Evolutionary conservation across 805 yeast species (phyloP), one percentile per base, ranked within the genome.

Genomic region (Blastobotrys terrestris): DNA sequence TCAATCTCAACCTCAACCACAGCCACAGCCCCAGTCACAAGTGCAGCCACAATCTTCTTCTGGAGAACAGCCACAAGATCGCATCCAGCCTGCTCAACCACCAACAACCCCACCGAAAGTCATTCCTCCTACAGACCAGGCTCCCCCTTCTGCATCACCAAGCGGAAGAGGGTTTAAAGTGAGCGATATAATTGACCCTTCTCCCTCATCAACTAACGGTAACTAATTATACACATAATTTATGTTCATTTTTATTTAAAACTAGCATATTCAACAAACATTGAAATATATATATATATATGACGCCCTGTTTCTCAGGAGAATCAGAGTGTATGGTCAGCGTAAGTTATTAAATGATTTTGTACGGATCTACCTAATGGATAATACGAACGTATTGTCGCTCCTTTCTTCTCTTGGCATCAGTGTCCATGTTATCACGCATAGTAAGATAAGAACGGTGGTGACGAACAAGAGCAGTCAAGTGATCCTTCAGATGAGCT

Each of bases 381-480:
- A 49, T 53, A 26, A 53, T 49, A 7, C 51, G 49, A 26, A 49
- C 51, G 16, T 35, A 49, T 35, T 53, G 50, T 31, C 53, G 49
- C 47, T 53, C 53, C 53, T 49, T 49, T 35, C 51, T 46, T 49
- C 55, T 49, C 51, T 48, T 44, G 26, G 53, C 55, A 31, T 53
- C 55, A 21, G 55, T 49, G 20, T 53, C 55, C 15, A 44, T 19
- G 45, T 46, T 45, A 44, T 53, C 55, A 15, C 51, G 55, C 31
- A 40, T 22, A 31, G 43, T 22, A 14, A 53, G 35, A 46, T 53
- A 53, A 18, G 52, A 49, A 31, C 52, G 52, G 45, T 51, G 58
- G 50, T 59, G 55, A 46, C 62, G 51, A n/a, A 55, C 48, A 26
- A 58, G 22, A 26, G 47, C 51, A 18, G 54, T 46, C 35, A 55